These are phyloP conservation scores for Uromyces viciae-fabae DNA, from an alignment of 1,284 basidiomycete species.

Conservation along the genomic window DNA sequence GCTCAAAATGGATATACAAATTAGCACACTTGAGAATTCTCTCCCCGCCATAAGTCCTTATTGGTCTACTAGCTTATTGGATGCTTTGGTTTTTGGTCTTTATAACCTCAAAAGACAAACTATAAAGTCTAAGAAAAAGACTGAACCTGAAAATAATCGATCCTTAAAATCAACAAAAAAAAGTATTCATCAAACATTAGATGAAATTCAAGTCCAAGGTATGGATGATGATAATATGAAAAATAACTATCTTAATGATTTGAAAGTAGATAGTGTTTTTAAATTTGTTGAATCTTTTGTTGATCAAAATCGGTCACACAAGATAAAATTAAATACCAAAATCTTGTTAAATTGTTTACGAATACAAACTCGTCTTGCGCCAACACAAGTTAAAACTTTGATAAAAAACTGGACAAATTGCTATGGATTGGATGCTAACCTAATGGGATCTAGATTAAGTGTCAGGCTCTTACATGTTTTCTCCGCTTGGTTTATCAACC, in stretches of 20 bases:
- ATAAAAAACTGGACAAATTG: not conserved
- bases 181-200: too few species aligned
- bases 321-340: constrained; percentile 5
- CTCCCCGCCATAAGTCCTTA: not conserved
- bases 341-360: constrained; percentile 39
- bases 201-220: too few species aligned
- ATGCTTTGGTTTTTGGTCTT: constrained; percentile 22
- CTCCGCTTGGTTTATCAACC: constrained; percentile 15
- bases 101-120: constrained; percentile 31
- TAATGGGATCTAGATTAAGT: constrained; percentile 14
- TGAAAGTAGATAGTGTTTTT: constrained; percentile 11
- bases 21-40: not conserved
- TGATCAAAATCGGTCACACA: constrained; percentile 6
- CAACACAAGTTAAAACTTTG: not conserved
- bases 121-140: too few species aligned
- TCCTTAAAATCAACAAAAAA: not conserved
- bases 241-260: too few species aligned
- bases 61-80: constrained; percentile 24
- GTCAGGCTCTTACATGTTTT: constrained; percentile 29
- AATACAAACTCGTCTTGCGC: constrained; percentile 22
- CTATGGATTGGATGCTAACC: constrained; percentile 4
- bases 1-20: not conserved
- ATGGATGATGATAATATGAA: too few species aligned
- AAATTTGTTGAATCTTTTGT: constrained; percentile 40
- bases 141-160: too few species aligned